These are phyloP conservation scores for Agarophyton chilense DNA, from an alignment of 23 red algal genomes.

Conservation along the genomic window DNA sequence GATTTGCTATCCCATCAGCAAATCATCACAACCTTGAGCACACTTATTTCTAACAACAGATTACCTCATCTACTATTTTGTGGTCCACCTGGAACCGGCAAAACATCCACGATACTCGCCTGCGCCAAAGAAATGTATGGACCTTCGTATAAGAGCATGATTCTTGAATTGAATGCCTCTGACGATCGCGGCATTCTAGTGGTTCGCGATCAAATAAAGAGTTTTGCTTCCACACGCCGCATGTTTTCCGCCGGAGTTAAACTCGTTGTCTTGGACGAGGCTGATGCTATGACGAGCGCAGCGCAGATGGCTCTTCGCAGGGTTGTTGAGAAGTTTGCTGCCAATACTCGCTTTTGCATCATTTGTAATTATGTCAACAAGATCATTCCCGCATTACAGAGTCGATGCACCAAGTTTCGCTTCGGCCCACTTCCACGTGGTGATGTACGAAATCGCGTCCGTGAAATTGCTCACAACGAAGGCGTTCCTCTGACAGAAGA, in stretches of 20 bases:
- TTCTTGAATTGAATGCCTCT: conserved; percentile 99
- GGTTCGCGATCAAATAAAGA: conserved; percentile 97
- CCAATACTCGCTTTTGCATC: conserved; percentile 95
- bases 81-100: conserved; percentile 97
- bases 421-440: conserved; percentile 87
- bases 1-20: conserved; percentile 93
- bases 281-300: conserved; percentile 96
- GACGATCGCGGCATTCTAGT: conserved; percentile 98
- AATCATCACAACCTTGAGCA: conserved; percentile 82
- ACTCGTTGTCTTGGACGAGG: conserved; percentile 95
- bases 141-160: conserved; percentile 78
- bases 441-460: conserved; percentile 69
- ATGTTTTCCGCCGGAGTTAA: conserved; percentile 93
- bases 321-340: conserved; percentile 92
- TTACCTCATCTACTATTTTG: conserved; percentile 98
- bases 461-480: conserved; percentile 77
- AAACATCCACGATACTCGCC: conserved; percentile 94
- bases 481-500: conserved; percentile 66
- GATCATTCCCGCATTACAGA: conserved; percentile 97
- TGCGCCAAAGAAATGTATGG: conserved; percentile 98
- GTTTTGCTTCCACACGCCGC: conserved; percentile 88
- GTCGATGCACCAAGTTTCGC: conserved; percentile 94
- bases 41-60: conserved; percentile 75
- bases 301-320: conserved; percentile 95
- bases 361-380: conserved; percentile 99